Conservation (phyloP, 306 rosid species). For the Casuarina glauca region DNA sequence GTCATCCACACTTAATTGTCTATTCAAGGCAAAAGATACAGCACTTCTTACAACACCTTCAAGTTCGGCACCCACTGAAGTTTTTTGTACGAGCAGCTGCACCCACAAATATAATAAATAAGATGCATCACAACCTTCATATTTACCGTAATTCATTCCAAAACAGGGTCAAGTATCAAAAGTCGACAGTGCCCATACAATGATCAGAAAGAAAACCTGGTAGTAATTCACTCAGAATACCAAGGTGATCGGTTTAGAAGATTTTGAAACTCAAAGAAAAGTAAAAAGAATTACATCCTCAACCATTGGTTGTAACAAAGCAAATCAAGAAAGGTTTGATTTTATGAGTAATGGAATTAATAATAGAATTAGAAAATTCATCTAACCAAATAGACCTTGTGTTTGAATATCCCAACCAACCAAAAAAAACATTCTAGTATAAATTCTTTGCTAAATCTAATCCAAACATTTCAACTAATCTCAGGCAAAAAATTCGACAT, state of each 20-base stretch:
- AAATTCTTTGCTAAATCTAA: background rate
- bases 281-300: no score
- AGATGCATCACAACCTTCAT: conserved; percentile 18
- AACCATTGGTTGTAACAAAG: background rate
- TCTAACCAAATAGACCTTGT: background rate
- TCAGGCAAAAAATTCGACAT: background rate
- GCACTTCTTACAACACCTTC: conserved; percentile 99
- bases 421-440: conserved; percentile 5
- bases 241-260: background rate
- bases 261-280: background rate
- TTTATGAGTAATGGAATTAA: background rate
- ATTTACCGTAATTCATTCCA: conserved; percentile 5
- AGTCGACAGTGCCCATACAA: background rate
- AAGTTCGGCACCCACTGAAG: conserved; percentile 99
- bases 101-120: conserved; percentile 20
- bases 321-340: background rate
- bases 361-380: background rate
- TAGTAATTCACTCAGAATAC: no score
- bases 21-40: conserved; percentile 91
- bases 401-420: conserved; percentile 21
- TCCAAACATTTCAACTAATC: no score
- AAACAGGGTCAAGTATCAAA: background rate
- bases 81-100: conserved; percentile 97
- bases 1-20: conserved; percentile 89
- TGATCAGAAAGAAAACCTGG: background rate